Conservation (phyloP, 192 early-diverging fungal genomes). For the Linnemannia elongata region DNA sequence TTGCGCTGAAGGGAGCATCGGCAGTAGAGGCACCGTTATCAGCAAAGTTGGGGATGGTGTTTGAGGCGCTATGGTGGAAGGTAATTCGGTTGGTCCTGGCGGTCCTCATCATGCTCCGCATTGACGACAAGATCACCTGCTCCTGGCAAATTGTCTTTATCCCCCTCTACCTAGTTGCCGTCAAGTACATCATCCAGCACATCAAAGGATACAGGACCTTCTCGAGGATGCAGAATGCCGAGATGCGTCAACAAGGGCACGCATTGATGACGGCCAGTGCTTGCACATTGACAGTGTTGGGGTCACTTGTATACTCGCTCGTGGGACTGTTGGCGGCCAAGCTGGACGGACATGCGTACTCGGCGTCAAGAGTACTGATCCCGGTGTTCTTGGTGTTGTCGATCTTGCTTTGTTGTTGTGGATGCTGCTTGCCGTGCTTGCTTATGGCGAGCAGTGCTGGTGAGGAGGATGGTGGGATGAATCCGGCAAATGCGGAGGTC, state of each 20-base stretch:
- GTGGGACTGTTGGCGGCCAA: conserved; percentile 43
- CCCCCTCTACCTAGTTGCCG: conserved; percentile 70
- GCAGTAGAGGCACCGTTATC: not conserved
- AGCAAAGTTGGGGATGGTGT: conserved; percentile 24
- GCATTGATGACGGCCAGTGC: conserved; percentile 55
- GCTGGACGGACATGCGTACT: conserved; percentile 35
- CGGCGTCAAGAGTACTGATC: conserved; percentile 69
- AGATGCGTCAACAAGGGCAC: conserved; percentile 50
- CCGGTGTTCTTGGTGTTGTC: conserved; percentile 75
- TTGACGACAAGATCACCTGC: conserved; percentile 63
- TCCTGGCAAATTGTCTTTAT: conserved; percentile 76
- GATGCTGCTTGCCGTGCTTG: conserved; percentile 69
- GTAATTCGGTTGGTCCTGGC: conserved; percentile 73
- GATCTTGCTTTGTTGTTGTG: conserved; percentile 64
- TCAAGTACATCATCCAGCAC: conserved; percentile 65
- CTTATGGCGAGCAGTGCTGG: conserved; percentile 49
- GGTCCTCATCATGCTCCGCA: conserved; percentile 72
- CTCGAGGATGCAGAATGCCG: conserved; percentile 30
- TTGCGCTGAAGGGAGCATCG: conserved; percentile 25
- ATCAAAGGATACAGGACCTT: conserved; percentile 37
- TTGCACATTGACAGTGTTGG: conserved; percentile 58
- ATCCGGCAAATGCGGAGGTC: not conserved
- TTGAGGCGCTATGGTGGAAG: conserved; percentile 71
- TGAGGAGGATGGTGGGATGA: conserved; percentile 38
- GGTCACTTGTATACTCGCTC: conserved; percentile 38